Percentiles rank a stretch among this genome's conserved stretches.
These are phyloP conservation scores for Geranium brycei DNA, from an alignment of 345 rosid species.

Conservation along the genomic window DNA sequence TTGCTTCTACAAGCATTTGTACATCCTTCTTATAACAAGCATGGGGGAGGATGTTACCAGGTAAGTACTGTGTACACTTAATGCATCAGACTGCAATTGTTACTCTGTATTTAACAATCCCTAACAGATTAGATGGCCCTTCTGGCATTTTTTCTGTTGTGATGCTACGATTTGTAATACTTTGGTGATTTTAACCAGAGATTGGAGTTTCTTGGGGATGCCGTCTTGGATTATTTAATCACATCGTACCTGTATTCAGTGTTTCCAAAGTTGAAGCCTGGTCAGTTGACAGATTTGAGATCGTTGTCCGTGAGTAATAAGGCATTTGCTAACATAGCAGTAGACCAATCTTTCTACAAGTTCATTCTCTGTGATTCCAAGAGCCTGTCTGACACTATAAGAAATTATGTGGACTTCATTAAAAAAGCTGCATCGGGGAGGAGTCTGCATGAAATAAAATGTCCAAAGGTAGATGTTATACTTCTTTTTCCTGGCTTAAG, in stretches of 20 bases:
- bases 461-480: constrained; percentile 54
- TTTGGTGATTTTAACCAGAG: constrained; percentile 37
- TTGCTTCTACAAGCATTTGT: constrained; percentile 73
- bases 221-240: constrained; percentile 83
- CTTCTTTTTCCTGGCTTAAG: not conserved
- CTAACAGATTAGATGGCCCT: not conserved
- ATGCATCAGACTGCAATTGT: no score
- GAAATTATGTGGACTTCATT: constrained; percentile 38
- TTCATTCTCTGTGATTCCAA: constrained; percentile 50
- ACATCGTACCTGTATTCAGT: constrained; percentile 68
- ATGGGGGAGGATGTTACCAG: constrained; percentile 97
- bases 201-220: constrained; percentile 97
- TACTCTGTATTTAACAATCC: no score
- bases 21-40: constrained; percentile 76
- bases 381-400: constrained; percentile 41
- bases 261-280: constrained; percentile 82
- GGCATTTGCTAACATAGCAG: constrained; percentile 67
- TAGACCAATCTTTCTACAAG: constrained; percentile 40
- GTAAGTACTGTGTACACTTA: constrained; percentile 15
- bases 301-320: constrained; percentile 62
- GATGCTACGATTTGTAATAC: constrained; percentile 4
- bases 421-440: constrained; percentile 21
- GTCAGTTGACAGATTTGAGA: constrained; percentile 84
- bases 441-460: constrained; percentile 43
- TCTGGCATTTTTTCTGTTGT: constrained; percentile 8